Evolutionary conservation across 306 rosid species (phyloP).

Genomic region (Quercus aquifolioides): DNA sequence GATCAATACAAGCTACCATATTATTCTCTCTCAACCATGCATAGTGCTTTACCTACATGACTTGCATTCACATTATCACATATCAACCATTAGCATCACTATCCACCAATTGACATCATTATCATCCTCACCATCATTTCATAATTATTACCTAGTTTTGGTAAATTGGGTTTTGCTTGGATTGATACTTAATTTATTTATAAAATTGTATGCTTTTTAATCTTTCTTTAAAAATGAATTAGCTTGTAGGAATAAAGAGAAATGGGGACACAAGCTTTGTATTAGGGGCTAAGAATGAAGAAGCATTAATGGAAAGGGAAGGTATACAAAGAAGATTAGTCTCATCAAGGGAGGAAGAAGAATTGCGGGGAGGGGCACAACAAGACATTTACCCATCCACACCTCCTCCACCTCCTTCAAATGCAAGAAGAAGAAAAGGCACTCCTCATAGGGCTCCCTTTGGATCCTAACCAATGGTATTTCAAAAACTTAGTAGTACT

Average conservation of each 20-base stretch:
- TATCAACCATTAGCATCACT: neutral
- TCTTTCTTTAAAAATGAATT: neutral
- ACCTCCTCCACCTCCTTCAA: constrained; percentile 76
- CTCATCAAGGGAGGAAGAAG: constrained; percentile 42
- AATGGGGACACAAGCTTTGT: constrained; percentile 75
- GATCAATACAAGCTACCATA: constrained; percentile 14
- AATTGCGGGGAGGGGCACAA: constrained; percentile 78
- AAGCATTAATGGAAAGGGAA: constrained; percentile 33
- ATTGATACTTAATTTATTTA: neutral
- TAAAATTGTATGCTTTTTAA: neutral
- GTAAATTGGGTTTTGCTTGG: constrained; percentile 6
- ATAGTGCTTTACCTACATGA: neutral
- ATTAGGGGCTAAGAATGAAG: constrained; percentile 52
- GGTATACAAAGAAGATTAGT: constrained; percentile 34
- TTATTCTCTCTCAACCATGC: neutral
- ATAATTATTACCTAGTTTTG: neutral
- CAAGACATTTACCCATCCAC: constrained; percentile 70
- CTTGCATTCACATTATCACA: neutral
- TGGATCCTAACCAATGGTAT: constrained; percentile 43
- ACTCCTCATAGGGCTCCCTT: constrained; percentile 96
- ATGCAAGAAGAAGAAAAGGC: constrained; percentile 92
- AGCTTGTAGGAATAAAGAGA: constrained; percentile 81
- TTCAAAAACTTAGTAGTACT: neutral
- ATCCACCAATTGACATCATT: neutral
- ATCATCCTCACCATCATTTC: neutral